A percentile compares a stretch with the other conserved stretches of the same genome.
These are phyloP conservation scores for Zoysia matrella DNA, from an alignment of 202 grass and related monocot species.

Conservation along the genomic window DNA sequence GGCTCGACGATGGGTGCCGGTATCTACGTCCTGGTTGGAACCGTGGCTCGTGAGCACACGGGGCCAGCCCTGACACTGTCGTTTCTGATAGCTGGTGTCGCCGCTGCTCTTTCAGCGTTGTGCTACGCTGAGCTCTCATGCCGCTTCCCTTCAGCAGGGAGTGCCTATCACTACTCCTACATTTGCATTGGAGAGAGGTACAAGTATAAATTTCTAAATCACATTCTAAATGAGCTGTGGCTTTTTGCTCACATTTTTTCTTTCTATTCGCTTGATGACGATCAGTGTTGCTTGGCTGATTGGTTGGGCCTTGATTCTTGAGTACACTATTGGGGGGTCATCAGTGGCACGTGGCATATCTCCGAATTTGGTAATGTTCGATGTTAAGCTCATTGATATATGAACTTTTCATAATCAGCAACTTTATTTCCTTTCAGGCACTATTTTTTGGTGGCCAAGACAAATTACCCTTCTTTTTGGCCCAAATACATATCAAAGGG, in stretches of 20 bases:
- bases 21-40: constrained; percentile 91
- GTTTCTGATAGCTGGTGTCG: constrained; percentile 85
- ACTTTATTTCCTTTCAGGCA: constrained; percentile 45
- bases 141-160: constrained; percentile 88
- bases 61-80: constrained; percentile 77
- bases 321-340: constrained; percentile 83
- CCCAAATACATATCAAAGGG: constrained; percentile 65
- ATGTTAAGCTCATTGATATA: constrained; percentile 18
- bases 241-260: not conserved
- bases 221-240: not conserved
- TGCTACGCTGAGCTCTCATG: constrained; percentile 91
- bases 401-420: constrained; percentile 19
- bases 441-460: constrained; percentile 91
- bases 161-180: constrained; percentile 93
- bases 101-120: constrained; percentile 81
- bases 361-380: constrained; percentile 77
- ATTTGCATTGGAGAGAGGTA: constrained; percentile 98
- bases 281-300: constrained; percentile 90
- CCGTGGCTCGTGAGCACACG: constrained; percentile 84
- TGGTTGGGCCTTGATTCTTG: constrained; percentile 23
- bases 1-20: constrained; percentile 84
- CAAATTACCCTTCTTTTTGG: constrained; percentile 73
- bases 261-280: constrained; percentile 19
- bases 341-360: constrained; percentile 89
- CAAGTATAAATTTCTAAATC: not conserved